phyloP scores from a whole-genome alignment of 768 basidiomycete species.

The Lactarius sp. region DNA sequence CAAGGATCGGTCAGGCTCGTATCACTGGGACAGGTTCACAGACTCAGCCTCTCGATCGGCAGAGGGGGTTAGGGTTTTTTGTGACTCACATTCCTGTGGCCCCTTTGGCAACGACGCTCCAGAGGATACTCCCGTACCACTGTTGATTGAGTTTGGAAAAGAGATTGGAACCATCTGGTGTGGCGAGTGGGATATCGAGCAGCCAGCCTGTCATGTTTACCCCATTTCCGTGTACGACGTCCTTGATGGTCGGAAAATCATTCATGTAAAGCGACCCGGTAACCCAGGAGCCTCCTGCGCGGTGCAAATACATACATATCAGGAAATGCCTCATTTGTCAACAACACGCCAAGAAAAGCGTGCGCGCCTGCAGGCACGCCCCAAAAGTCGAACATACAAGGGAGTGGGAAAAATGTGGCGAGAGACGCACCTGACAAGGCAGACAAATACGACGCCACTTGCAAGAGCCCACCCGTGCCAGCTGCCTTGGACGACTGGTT shows the following conservation, averaged over 20 bases:
- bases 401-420: neutral
- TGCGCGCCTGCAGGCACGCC: neutral
- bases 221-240: slow-evolving; percentile 58
- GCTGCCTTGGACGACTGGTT: slow-evolving; percentile 51
- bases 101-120: slow-evolving; percentile 54
- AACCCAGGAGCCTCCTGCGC: slow-evolving; percentile 61
- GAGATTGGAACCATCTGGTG: slow-evolving; percentile 47
- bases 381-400: neutral
- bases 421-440: slow-evolving; percentile 53
- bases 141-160: slow-evolving; percentile 44
- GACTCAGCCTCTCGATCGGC: neutral
- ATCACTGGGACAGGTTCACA: slow-evolving; percentile 37
- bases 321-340: neutral
- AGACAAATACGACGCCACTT: slow-evolving; percentile 64
- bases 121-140: slow-evolving; percentile 50
- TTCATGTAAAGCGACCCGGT: slow-evolving; percentile 60
- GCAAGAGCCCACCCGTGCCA: slow-evolving; percentile 64
- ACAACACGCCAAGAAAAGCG: neutral
- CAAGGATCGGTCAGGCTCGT: slow-evolving; percentile 64
- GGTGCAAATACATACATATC: neutral
- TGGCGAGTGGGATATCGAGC: slow-evolving; percentile 51
- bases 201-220: slow-evolving; percentile 47
- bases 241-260: slow-evolving; percentile 51
- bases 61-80: neutral
- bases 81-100: slow-evolving; percentile 45